Conservation (phyloP, 345 rosid genomes). For the Hibiscus mutabilis region DNA sequence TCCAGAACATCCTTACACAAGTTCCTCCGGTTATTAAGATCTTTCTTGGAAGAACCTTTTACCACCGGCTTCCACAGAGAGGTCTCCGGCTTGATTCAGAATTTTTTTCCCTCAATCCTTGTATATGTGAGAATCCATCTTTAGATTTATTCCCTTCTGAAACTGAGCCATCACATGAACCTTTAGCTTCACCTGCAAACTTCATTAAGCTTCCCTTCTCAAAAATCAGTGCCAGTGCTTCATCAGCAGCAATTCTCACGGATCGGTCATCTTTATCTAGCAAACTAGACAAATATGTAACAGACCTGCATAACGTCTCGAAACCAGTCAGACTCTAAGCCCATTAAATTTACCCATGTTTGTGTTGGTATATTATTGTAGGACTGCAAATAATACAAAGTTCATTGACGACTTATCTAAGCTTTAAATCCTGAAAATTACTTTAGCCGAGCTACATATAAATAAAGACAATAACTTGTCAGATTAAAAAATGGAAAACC, state of each 20-base stretch:
- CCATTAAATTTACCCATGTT: neutral
- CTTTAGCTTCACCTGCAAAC: conserved; percentile 34
- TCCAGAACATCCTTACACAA: conserved; percentile 74
- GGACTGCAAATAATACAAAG: too few species aligned
- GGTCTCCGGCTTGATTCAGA: conserved; percentile 58
- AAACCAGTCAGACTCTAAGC: neutral
- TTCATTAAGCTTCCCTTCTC: conserved; percentile 67
- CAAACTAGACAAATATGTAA: conserved; percentile 60
- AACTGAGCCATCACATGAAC: neutral
- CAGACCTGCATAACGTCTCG: conserved; percentile 39
- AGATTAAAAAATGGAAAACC: neutral
- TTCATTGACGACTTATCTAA: too few species aligned
- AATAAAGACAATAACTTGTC: neutral
- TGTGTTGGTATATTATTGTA: too few species aligned
- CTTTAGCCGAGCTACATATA: too few species aligned
- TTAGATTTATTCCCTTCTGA: conserved; percentile 28
- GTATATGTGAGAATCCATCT: too few species aligned
- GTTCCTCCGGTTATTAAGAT: conserved; percentile 76
- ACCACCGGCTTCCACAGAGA: conserved; percentile 36
- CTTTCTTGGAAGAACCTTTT: conserved; percentile 88
- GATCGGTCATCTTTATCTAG: conserved; percentile 84
- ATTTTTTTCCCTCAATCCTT: conserved; percentile 26
- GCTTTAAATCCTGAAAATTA: too few species aligned
- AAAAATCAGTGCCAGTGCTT: conserved; percentile 73
- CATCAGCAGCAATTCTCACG: conserved; percentile 91